Evolutionary conservation across 2,329 filamentous ascomycete species (phyloP).

Genomic region (Colletotrichum cuscutae): DNA sequence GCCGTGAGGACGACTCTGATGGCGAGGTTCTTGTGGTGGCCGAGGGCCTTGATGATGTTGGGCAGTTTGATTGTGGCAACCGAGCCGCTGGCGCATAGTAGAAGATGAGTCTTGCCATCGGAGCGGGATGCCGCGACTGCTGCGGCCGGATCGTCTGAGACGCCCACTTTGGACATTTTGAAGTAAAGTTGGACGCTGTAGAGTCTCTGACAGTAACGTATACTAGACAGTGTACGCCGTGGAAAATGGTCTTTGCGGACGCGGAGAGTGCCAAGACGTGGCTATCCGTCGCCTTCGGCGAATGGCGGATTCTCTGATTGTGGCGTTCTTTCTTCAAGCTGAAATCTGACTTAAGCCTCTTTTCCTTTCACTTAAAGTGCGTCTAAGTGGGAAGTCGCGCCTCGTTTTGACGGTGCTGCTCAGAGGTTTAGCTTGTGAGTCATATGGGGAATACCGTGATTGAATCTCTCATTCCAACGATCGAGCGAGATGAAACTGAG

Average conservation of each 20-base stretch:
- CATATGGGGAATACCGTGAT: not conserved
- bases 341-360: too few species aligned
- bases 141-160: conserved; percentile 25
- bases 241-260: too few species aligned
- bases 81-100: conserved; percentile 22
- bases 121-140: conserved; percentile 25
- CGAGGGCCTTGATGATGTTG: conserved; percentile 70
- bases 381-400: too few species aligned
- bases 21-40: conserved; percentile 66
- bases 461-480: not conserved
- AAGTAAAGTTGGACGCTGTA: too few species aligned
- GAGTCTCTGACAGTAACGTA: too few species aligned
- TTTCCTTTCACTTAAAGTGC: too few species aligned
- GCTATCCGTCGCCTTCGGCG: too few species aligned
- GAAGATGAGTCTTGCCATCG: conserved; percentile 31
- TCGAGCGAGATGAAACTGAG: too few species aligned
- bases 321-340: too few species aligned
- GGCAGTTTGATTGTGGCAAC: conserved; percentile 84
- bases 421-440: not conserved
- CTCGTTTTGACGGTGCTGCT: not conserved
- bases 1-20: conserved; percentile 87
- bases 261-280: too few species aligned
- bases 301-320: too few species aligned
- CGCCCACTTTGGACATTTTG: conserved; percentile 10
- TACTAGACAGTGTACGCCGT: too few species aligned